Percentiles rank a stretch among this genome's conserved stretches.
Evolutionary conservation across 257 asterid genomes (phyloP).

Genomic region (Buddleja alternifolia): DNA sequence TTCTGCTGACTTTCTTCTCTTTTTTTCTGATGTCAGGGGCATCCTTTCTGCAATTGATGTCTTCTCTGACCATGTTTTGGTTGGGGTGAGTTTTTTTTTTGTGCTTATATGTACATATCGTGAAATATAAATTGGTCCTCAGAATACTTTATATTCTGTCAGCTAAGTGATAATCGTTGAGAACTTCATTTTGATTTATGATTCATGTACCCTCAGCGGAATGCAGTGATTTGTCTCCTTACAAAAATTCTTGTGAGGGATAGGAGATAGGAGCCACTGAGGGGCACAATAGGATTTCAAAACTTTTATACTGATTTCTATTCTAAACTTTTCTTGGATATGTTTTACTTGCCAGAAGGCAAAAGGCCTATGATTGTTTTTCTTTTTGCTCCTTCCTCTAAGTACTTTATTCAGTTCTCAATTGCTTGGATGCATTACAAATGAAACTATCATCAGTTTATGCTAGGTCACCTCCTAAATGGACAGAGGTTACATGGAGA

Average conservation of each 20-base stretch:
- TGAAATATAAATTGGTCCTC: constrained; percentile 1
- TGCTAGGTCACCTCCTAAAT: too few relatives aligned
- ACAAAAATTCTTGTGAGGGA: neutral
- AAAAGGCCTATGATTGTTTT: too few relatives aligned
- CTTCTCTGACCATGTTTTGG: constrained; percentile 75
- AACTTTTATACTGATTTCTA: too few relatives aligned
- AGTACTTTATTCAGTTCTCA: too few relatives aligned
- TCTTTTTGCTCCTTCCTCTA: too few relatives aligned
- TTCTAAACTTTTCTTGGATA: too few relatives aligned
- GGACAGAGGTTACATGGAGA: too few relatives aligned
- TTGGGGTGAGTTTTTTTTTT: constrained; percentile 77
- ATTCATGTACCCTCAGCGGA: neutral
- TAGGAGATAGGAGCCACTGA: too few relatives aligned
- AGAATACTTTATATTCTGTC: neutral
- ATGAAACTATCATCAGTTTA: too few relatives aligned
- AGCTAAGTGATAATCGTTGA: neutral
- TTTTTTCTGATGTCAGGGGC: constrained; percentile 61
- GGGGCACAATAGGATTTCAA: too few relatives aligned
- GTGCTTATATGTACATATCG: constrained; percentile 10
- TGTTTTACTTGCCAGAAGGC: too few relatives aligned
- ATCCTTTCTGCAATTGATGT: constrained; percentile 97
- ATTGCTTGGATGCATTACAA: too few relatives aligned
- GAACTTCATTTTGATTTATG: neutral
- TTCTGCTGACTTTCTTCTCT: constrained; percentile 2
- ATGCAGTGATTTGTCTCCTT: neutral